Base-by-base conservation (phyloP, 2,329 filamentous ascomycete species). In the Exophiala phaeomuriformis region DNA sequence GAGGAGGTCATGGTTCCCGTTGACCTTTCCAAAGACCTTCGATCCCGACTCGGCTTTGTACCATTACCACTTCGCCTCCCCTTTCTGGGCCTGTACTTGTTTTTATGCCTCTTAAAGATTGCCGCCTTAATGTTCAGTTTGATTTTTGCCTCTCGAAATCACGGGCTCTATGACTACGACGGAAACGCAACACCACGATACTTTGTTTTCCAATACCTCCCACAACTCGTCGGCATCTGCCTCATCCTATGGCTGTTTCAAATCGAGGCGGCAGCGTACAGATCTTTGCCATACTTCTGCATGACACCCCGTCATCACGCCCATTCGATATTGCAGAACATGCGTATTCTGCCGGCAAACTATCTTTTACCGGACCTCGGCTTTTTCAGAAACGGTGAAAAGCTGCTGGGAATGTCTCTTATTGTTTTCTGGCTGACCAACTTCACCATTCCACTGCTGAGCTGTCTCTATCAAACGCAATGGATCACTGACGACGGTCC, bases 191-290 rank as follows among this genome's bases (percentile, higher is more conserved):
- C 84, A 47, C 77, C 77, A 5, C 78, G 83, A 60, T 95, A 94
- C 69, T 95, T 96, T 67, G 70, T 94, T 44, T 93, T 95, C 68
- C 81, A 89, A 57, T 88, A 95, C 59, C 72, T 96, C 1, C 90
- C 91, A 1, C 88, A 90, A 52, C 72, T 95, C 0, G 66, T 94
- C 9, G 88, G 84, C 0, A 82, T 82, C 19, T 61, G 84, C 8
- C 71, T 95, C 35, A 75, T 93, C 43, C 68, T 96, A 4, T 95
- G 88, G 75, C 78, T 88, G 1, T 84, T 95, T 63, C 80, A 83
- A 60, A 75, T 95, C 37, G 79, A 89, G 61, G 77, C 79, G 1
- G 82, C 90, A 2, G 78, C 90, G n/a, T 82, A 86, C 59, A 83
- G 91, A 53, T 79, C 87, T 8, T 74, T 86, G 37, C 90, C 90